Evolutionary conservation across 2,329 filamentous ascomycete species (phyloP).

Genomic region (Penicillium sp.): DNA sequence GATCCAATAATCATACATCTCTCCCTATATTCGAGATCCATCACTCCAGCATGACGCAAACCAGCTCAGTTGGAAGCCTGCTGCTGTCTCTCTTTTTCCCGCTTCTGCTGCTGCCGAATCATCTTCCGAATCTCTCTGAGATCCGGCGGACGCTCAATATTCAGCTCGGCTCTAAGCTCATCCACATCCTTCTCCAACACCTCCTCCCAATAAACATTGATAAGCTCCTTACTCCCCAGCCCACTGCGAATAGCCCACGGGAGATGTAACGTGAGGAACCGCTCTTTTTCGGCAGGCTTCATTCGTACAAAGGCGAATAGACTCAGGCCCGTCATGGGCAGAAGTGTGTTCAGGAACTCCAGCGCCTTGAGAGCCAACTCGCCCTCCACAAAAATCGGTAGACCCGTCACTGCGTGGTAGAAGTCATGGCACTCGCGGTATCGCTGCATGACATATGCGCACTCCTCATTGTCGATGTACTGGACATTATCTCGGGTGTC

Average conservation of each 20-base stretch:
- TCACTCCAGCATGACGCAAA: neutral
- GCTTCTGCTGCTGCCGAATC: slow-evolving; percentile 60
- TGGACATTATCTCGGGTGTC: slow-evolving; percentile 75
- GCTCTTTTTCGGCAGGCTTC: slow-evolving; percentile 54
- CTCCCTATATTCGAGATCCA: neutral
- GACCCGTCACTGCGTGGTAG: slow-evolving; percentile 84
- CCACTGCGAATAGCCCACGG: slow-evolving; percentile 90
- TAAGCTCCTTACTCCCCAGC: slow-evolving; percentile 63
- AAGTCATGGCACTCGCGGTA: slow-evolving; percentile 98
- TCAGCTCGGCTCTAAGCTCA: slow-evolving; percentile 62
- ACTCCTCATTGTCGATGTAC: slow-evolving; percentile 91
- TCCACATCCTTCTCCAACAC: slow-evolving; percentile 74
- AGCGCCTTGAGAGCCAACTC: slow-evolving; percentile 97
- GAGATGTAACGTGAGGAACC: slow-evolving; percentile 59
- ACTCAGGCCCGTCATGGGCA: slow-evolving; percentile 90
- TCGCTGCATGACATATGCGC: slow-evolving; percentile 95
- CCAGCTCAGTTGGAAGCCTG: slow-evolving; percentile 11
- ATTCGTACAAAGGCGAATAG: slow-evolving; percentile 61
- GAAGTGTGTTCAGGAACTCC: slow-evolving; percentile 85
- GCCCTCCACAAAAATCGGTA: slow-evolving; percentile 87
- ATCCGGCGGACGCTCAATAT: slow-evolving; percentile 82
- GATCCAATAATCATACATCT: slow-evolving; percentile 15
- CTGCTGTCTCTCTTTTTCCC: slow-evolving; percentile 46
- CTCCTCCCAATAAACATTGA: slow-evolving; percentile 98
- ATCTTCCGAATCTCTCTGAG: slow-evolving; percentile 65